Base-by-base conservation (phyloP, 805 yeast species). In the fission yeast (Schizosaccharomyces pombe) region DNA sequence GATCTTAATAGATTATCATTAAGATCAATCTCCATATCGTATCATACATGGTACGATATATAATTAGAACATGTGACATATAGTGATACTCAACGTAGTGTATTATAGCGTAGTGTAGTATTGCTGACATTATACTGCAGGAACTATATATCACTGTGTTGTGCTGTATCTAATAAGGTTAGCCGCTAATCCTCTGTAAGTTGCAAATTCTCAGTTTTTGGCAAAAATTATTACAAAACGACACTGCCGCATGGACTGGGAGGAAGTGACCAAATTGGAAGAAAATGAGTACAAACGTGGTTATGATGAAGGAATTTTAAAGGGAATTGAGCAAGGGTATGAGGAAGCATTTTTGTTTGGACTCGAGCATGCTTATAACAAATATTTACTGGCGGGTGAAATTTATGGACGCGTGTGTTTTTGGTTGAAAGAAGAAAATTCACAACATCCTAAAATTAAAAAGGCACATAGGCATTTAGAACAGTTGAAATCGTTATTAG, bases 271-370 rank as follows among this genome's bases (percentile, higher is more conserved):
- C 16, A 30, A 43, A 14, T 22, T 49, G 16, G 34, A 49, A 11
- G 34, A 40, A 28, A 54, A 57, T 9, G 57, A 56, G 64, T 86
- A 84, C 62, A 64, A 73, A 4, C 77, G 76, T 57, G 95, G 96
- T 1, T 82, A 66, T 62, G 60, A 67, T 52, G 91, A 84, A 57
- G 97, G 95, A 0, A 73, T 73, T 40, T 65, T 68, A 3, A 80
- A 75, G 53, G 82, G 85, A 0, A 67, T 77, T 0, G 65, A 63
- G 52, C 74, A 77, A 47, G 86, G 85, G 52, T 71, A 67, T 54
- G 58, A 70, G 1, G 95, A 86, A 63, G 96, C 95, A 0, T 81
- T 80, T 62, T 85, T 84, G 62, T 79, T 78, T 59, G 97, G 97
- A 0, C 72, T 72, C 55, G 66, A 67, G 55, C 62, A 70, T 19